Base-by-base conservation (phyloP, 148 eudicot species). In the Drosera capensis region DNA sequence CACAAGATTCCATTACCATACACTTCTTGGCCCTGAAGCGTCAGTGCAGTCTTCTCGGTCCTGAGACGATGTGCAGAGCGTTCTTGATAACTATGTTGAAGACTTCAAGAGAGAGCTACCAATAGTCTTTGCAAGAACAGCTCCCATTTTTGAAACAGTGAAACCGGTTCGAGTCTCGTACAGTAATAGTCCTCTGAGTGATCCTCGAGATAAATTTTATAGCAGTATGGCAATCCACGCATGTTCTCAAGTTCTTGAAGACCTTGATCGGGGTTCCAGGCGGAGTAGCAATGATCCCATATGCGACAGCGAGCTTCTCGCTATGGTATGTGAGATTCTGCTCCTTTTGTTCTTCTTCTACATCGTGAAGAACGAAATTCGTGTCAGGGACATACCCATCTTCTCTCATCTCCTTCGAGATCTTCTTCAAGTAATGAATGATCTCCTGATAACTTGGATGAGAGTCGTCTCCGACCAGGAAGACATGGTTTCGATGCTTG, bases 281-380 rank as follows among this genome's bases (percentile, higher is more conserved):
- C 21, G 68, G 54, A 13, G 81, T 71, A 24, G 77, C 64, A 39
- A 75, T 58, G 1, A 75, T 71, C 21, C 66, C 81, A 23, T 58
- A 75, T 37, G 77, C 81, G 45, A 75, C 74, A 15, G 81, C 81
- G 15, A 75, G 81, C 48, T 68, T 75, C 69, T 75, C 81, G 13
- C 81, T 75, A 38, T 75, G 81, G 62, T 68, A 68, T 19, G 68
- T 64, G n/a, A 75, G 64, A 20, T 75, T 65, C 20, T 75, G 73
- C 57, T 75, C 81, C 34, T 75, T 75, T 44, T 75, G 77, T 48
- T 75, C 81, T 52, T 75, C 81, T 45, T 75, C 81, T 16, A 75
- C 71, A 43, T 75, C 81, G 52, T 75, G 81, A 48, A 71, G 49
- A 49, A 75, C 77, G 41, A 64, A 64, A 16, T 64, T 53, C 12